Percentiles rank a stretch among this genome's conserved stretches.
Conservation (phyloP, 2,329 filamentous ascomycete species). For the Stagonosporopsis chrysanthemi region DNA sequence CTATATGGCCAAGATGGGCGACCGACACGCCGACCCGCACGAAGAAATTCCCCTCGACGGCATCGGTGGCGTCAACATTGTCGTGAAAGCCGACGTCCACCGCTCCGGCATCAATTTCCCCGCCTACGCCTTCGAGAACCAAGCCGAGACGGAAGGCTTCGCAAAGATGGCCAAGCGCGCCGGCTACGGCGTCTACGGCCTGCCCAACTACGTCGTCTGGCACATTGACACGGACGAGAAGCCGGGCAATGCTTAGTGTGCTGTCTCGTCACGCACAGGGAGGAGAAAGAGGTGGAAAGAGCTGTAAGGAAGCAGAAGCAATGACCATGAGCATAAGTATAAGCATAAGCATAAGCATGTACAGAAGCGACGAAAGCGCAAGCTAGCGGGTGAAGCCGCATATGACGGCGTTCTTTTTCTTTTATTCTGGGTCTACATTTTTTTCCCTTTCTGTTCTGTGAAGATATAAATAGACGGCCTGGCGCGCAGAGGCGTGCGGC, state of each 20-base stretch:
- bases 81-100: slow-evolving; percentile 98
- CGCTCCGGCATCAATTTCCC: slow-evolving; percentile 98
- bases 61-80: slow-evolving; percentile 94
- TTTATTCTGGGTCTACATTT: not conserved
- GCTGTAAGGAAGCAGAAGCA: not conserved
- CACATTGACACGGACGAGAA: slow-evolving; percentile 98
- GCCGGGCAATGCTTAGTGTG: slow-evolving; percentile 70
- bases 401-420: slow-evolving; percentile 17
- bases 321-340: no score
- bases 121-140: slow-evolving; percentile 95
- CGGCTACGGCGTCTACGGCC: slow-evolving; percentile 87
- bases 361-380: not conserved
- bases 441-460: not conserved
- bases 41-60: slow-evolving; percentile 92
- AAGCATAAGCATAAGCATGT: no score
- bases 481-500: not conserved
- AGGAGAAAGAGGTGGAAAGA: not conserved
- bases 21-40: slow-evolving; percentile 91
- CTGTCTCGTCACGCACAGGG: not conserved
- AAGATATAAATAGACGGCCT: slow-evolving; percentile 1
- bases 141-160: slow-evolving; percentile 98
- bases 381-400: slow-evolving; percentile 3
- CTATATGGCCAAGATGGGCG: slow-evolving; percentile 90
- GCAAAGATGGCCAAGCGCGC: slow-evolving; percentile 98
- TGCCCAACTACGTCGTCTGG: slow-evolving; percentile 99